These are phyloP conservation scores for Adenanthera pavonina DNA, from an alignment of 306 rosid genomes.

Conservation along the genomic window DNA sequence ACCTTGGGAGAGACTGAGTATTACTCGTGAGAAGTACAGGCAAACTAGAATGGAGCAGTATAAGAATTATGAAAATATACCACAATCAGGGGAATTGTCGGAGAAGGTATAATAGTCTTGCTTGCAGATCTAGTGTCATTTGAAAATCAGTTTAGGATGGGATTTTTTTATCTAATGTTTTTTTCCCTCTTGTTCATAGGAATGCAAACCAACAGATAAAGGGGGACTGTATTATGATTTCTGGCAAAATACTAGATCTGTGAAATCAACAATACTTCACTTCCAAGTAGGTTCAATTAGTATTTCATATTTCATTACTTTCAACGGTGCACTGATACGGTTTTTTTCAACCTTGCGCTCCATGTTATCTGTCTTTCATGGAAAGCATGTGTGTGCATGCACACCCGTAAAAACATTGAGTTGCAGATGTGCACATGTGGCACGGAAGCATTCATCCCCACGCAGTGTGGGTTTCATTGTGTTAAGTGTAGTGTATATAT, in stretches of 20 bases:
- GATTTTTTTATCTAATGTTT: not conserved
- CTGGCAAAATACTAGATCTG: conserved; percentile 79
- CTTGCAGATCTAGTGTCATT: not conserved
- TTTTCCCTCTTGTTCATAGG: conserved; percentile 43
- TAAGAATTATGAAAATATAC: conserved; percentile 82
- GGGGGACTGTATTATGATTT: conserved; percentile 70
- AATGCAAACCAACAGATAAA: conserved; percentile 63
- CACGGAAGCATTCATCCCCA: no score
- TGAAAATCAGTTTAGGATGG: conserved; percentile 18
- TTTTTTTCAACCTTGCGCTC: not conserved
- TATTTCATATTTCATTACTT: not conserved
- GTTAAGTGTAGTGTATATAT: no score
- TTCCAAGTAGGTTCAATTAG: conserved; percentile 57
- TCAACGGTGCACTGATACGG: not conserved
- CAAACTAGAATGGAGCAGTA: conserved; percentile 82
- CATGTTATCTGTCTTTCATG: not conserved
- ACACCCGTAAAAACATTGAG: no score
- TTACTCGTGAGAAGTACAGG: conserved; percentile 55
- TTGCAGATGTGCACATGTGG: no score
- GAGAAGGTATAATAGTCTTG: conserved; percentile 59
- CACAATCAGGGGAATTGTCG: conserved; percentile 70
- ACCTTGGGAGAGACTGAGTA: conserved; percentile 56
- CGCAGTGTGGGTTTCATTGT: no score
- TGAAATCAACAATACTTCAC: conserved; percentile 85
- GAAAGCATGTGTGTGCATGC: no score